Base-by-base conservation (phyloP, 306 rosid genomes). In the Arachis stenosperma region DNA sequence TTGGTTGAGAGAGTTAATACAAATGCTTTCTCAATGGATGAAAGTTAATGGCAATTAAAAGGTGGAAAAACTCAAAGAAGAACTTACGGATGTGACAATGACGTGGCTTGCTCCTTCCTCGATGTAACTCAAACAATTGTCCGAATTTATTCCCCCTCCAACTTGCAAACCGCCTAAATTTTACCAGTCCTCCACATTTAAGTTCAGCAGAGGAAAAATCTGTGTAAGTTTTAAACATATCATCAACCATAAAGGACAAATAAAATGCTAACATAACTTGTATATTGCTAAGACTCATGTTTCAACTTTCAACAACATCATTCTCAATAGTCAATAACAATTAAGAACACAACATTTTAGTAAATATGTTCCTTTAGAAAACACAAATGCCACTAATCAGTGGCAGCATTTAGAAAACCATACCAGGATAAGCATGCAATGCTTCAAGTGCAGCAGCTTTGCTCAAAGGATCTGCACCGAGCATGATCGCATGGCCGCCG, bases 71-170 rank as follows among this genome's bases (percentile, higher is more conserved):
- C 71, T 1, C 3, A 71, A 52, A 62, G 50, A 40, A 64, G 14
- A 61, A 70, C 89, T 79, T 83, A 94, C 96, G 14, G 97, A 94
- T 67, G 97, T 94, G 71, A 94, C 97, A 81, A 94, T 94, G 81
- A 94, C 89, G 54, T 94, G 97, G 88, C 92, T 89, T 75, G 99
- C 99, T 80, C 97, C 99, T 84, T 89, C 89, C 53, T 79, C 87
- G 40, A 94, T 87, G 84, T 88, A 91, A 76, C 69, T 82, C 81
- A 82, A 66, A 77, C 90, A 86, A 84, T 94, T 94, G 54, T 88
- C 93, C 64, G 95, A 84, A 87, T 87, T 94, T 74, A 94, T 94
- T 75, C 99, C 99, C 59, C 99, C 99, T 60, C 99, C 99, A 1
- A 91, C 90, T 88, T 94, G 97, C 75, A 91, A 65, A 75, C 99